Evolutionary conservation across 179 eudicot species (phyloP).

Genomic region (Monotropa hypopitys): DNA sequence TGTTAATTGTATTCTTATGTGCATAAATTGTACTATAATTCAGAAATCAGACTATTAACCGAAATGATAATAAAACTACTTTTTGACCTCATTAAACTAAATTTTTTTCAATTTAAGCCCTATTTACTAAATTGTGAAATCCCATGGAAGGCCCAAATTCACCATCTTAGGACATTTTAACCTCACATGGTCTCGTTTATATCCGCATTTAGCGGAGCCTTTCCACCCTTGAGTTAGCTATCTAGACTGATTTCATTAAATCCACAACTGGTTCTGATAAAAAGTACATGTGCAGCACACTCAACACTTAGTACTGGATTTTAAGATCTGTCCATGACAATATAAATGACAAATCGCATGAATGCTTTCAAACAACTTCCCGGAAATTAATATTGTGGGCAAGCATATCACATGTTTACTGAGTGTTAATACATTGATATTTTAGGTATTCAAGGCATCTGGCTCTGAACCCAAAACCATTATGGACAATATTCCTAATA

Average conservation of each 20-base stretch:
- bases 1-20: too few relatives aligned
- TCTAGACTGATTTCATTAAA: not conserved
- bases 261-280: not conserved
- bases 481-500: not conserved
- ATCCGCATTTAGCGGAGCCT: not conserved
- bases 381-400: not conserved
- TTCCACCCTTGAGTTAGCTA: not conserved
- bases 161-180: not conserved
- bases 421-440: not conserved
- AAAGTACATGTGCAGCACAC: not conserved
- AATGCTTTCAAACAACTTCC: not conserved
- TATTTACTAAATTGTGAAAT: not conserved
- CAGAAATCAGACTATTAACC: not conserved
- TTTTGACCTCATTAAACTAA: not conserved
- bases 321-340: not conserved
- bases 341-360: not conserved
- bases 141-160: not conserved
- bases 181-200: not conserved
- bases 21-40: too few relatives aligned
- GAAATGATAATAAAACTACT: not conserved
- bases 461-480: not conserved
- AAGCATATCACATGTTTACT: not conserved
- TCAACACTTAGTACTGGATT: not conserved
- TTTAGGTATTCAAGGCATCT: not conserved
- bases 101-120: not conserved